phyloP scores from a whole-genome alignment of 805 yeast genomes.

The Cyberlindnera mrakii region DNA sequence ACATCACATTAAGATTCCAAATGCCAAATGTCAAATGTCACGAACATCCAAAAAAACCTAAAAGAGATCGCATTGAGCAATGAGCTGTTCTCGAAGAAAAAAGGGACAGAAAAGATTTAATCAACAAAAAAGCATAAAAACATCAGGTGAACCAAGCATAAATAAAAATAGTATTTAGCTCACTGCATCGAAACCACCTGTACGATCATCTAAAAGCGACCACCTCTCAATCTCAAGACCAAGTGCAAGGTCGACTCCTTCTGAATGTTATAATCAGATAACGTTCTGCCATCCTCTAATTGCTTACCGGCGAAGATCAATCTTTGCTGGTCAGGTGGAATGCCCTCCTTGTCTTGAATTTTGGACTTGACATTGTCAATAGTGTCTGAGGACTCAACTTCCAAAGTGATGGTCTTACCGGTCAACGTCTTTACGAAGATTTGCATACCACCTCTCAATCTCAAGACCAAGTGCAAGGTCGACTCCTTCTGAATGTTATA shows the following conservation, averaged over 20 bases:
- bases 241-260: slow-evolving; percentile 82
- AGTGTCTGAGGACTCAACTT: slow-evolving; percentile 96
- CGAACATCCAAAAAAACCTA: too few relatives aligned
- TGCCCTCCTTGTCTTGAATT: slow-evolving; percentile 97
- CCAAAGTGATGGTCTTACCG: slow-evolving; percentile 95
- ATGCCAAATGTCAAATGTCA: too few relatives aligned
- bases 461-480: slow-evolving; percentile 72
- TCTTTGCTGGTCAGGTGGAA: slow-evolving; percentile 99
- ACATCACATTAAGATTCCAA: too few relatives aligned
- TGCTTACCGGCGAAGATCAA: slow-evolving; percentile 95
- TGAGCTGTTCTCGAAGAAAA: too few relatives aligned
- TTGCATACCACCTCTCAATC: slow-evolving; percentile 88
- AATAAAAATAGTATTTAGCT: too few relatives aligned
- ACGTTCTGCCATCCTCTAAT: slow-evolving; percentile 89
- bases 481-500: slow-evolving; percentile 95
- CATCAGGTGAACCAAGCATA: too few relatives aligned
- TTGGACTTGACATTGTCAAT: slow-evolving; percentile 91
- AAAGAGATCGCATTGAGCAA: too few relatives aligned
- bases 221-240: slow-evolving; percentile 86
- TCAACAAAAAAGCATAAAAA: too few relatives aligned
- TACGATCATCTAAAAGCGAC: slow-evolving; percentile 19
- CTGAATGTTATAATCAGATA: slow-evolving; percentile 91
- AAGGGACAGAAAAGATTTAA: too few relatives aligned
- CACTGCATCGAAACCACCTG: not conserved
- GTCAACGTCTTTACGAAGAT: slow-evolving; percentile 96